Conservation (phyloP, 2,329 filamentous ascomycete genomes). For the Colletotrichum lupini region DNA sequence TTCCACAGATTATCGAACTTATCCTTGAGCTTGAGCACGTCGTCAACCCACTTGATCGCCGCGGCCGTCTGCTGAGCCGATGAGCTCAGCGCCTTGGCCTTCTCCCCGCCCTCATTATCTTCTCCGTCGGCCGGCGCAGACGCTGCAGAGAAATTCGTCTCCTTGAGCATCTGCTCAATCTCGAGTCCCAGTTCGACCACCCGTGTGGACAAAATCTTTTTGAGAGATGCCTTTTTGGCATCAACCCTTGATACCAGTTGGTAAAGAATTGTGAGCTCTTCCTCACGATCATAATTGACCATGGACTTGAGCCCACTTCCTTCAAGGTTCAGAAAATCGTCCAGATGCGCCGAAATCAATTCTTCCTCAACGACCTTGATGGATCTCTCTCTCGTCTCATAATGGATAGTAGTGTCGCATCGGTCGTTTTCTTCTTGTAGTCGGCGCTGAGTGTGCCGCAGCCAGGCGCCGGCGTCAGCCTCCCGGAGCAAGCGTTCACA, state of each 20-base stretch:
- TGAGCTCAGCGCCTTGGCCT: slow-evolving; percentile 50
- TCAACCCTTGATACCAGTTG: slow-evolving; percentile 83
- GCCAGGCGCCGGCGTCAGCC: slow-evolving; percentile 84
- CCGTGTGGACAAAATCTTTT: slow-evolving; percentile 76
- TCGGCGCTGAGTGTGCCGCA: slow-evolving; percentile 78
- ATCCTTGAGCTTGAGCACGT: slow-evolving; percentile 85
- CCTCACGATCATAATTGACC: slow-evolving; percentile 87
- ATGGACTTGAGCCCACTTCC: slow-evolving; percentile 86
- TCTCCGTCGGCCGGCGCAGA: slow-evolving; percentile 54
- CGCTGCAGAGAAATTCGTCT: slow-evolving; percentile 62
- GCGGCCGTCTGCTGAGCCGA: slow-evolving; percentile 84
- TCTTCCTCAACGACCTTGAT: slow-evolving; percentile 82
- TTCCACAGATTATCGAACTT: slow-evolving; percentile 88
- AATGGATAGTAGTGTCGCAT: slow-evolving; percentile 84
- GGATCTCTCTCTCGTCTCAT: slow-evolving; percentile 78
- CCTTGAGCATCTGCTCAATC: slow-evolving; percentile 76
- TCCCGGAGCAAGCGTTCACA: slow-evolving; percentile 79
- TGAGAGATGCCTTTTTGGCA: slow-evolving; percentile 75
- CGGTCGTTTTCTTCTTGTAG: slow-evolving; percentile 85
- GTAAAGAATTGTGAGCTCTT: slow-evolving; percentile 85
- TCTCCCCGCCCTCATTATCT: slow-evolving; percentile 61
- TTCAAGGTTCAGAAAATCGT: slow-evolving; percentile 86
- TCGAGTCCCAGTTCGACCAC: slow-evolving; percentile 84
- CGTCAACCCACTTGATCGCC: slow-evolving; percentile 95
- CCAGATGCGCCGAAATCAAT: slow-evolving; percentile 80